A percentile compares a stretch with the other conserved stretches of the same genome.
These are phyloP conservation scores for Corrigiola litoralis DNA, from an alignment of 179 eudicot species.

Conservation along the genomic window DNA sequence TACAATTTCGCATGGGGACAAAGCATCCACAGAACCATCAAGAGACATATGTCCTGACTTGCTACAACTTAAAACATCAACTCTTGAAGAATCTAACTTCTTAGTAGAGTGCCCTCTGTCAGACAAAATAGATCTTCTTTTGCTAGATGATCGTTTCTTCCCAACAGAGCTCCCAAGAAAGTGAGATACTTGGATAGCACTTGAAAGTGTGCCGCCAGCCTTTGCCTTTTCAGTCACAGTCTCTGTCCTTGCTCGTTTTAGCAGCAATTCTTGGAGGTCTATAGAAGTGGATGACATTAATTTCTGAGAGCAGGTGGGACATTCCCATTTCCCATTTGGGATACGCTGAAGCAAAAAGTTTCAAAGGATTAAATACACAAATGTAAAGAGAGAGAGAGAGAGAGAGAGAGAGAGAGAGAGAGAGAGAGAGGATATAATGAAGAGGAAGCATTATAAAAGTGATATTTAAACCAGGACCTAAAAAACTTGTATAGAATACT, in stretches of 20 bases:
- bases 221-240: conserved; percentile 34
- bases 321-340: conserved; percentile 86
- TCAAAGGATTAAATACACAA: not conserved
- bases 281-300: conserved; percentile 31
- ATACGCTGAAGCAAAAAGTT: conserved; percentile 45
- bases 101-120: conserved; percentile 22
- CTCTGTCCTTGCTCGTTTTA: conserved; percentile 48
- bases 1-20: conserved; percentile 29
- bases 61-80: conserved; percentile 27
- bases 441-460: not conserved
- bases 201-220: conserved; percentile 35
- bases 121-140: conserved; percentile 42
- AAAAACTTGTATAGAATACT: not conserved
- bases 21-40: conserved; percentile 38
- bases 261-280: conserved; percentile 29
- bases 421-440: not conserved
- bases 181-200: conserved; percentile 35
- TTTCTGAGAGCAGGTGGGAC: conserved; percentile 58
- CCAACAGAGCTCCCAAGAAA: conserved; percentile 48
- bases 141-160: conserved; percentile 62
- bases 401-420: not conserved
- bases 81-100: conserved; percentile 27
- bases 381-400: not conserved
- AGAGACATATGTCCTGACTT: conserved; percentile 34
- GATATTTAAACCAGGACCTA: not conserved